phyloP scores from a whole-genome alignment of 306 rosid species.

The Arachis stenosperma region DNA sequence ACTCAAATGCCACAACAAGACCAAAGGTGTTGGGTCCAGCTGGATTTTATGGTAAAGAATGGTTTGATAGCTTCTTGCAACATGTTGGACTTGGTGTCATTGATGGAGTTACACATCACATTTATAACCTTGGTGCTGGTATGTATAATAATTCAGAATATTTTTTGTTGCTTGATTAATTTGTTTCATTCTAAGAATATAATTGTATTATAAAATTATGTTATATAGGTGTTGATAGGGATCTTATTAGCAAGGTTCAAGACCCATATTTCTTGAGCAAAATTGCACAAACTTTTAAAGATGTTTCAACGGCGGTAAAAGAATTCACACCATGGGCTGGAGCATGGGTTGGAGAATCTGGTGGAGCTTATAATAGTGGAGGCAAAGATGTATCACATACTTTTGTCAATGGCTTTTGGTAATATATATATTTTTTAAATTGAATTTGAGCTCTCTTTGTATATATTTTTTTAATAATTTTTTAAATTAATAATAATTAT shows the following conservation, averaged over 20 bases:
- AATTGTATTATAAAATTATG: not conserved
- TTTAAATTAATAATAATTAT: too few relatives aligned
- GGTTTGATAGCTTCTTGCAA: constrained; percentile 61
- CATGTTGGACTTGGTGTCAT: constrained; percentile 52
- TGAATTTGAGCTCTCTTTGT: not conserved
- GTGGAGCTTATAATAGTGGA: constrained; percentile 82
- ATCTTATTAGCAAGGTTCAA: constrained; percentile 55
- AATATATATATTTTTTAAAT: not conserved
- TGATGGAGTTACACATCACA: constrained; percentile 65
- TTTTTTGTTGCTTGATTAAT: too few relatives aligned
- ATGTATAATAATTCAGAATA: not conserved
- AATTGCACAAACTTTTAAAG: constrained; percentile 50
- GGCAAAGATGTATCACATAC: constrained; percentile 65
- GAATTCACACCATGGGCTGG: constrained; percentile 49
- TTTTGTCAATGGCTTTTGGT: constrained; percentile 72
- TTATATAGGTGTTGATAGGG: constrained; percentile 53
- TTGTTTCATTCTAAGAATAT: too few relatives aligned
- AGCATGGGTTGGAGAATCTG: constrained; percentile 80
- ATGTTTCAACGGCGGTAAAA: constrained; percentile 30
- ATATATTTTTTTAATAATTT: too few relatives aligned
- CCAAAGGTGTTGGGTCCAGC: constrained; percentile 72
- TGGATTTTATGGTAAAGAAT: constrained; percentile 58
- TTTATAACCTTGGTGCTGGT: constrained; percentile 82
- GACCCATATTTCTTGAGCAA: constrained; percentile 56
- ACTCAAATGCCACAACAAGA: constrained; percentile 45